These are phyloP conservation scores for Phaffomyces thermotolerans DNA, from an alignment of 805 yeast genomes.

Conservation along the genomic window DNA sequence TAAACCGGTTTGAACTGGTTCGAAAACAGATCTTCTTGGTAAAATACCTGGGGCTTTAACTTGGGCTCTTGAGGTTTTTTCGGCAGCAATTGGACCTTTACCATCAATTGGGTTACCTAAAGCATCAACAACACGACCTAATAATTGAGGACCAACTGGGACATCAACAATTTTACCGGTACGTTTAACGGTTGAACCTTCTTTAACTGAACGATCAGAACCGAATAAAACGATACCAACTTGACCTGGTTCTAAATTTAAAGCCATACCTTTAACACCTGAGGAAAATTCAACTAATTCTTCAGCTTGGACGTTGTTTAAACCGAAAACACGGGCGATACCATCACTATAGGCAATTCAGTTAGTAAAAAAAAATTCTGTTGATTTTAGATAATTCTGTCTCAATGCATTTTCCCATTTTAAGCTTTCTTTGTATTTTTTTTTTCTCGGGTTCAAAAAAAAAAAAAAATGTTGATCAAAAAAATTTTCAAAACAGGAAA, in stretches of 20 bases:
- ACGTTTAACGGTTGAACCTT: conserved; percentile 99
- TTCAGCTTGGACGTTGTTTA: conserved; percentile 99
- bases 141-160: conserved; percentile 95
- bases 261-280: conserved; percentile 99
- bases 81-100: conserved; percentile 94
- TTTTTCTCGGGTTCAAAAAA: background rate
- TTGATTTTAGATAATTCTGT: background rate
- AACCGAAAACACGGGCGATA: conserved; percentile 99
- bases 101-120: conserved; percentile 99
- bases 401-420: background rate
- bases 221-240: conserved; percentile 99
- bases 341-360: conserved; percentile 67
- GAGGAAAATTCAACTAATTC: conserved; percentile 98
- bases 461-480: too few relatives aligned
- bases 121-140: conserved; percentile 99
- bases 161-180: conserved; percentile 99
- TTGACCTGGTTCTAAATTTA: conserved; percentile 99
- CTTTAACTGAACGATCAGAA: conserved; percentile 96
- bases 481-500: background rate
- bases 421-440: background rate
- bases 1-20: conserved; percentile 99
- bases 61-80: conserved; percentile 88
- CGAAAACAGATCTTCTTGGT: conserved; percentile 97
- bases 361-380: conserved; percentile 37
- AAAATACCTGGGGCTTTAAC: conserved; percentile 99